Base-by-base conservation (phyloP, 2,329 filamentous ascomycete species). In the Alternaria sp. region DNA sequence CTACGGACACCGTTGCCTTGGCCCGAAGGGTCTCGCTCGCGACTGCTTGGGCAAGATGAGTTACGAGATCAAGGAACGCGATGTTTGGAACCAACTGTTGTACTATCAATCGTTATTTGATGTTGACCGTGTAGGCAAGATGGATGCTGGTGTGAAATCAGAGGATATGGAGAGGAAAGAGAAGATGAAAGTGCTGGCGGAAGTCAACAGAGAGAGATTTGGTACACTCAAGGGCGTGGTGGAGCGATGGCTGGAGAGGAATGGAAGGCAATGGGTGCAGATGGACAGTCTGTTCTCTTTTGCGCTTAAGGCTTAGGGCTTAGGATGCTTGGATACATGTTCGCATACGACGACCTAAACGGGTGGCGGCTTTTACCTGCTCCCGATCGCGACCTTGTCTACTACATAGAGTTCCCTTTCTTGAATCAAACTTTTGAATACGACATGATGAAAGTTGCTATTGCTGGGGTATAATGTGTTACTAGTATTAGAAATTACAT, bases 51-150 rank as follows among this genome's bases (percentile, higher is more conserved):
- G 95, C 20, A 88, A 88, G 51, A 98, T 99, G 94, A 83, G 87
- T 22, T 97, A 94, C 76, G 93, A 96, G 80, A 90, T 92, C 73
- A 85, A 87, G 1, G 95, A 98, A 81, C 94, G 95, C 80, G 90
- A 91, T 72, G 86, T 98, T 60, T 98, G 97, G 81, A 98, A 96
- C 78, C 95, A 99, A 80, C 84, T 99, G 41, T 81, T 98, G 55
- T 99, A 97, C 81, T 91, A 94, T 76, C 87, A 91, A 30, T 86
- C 86, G 49, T 80, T 98, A 56, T 99, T 93, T 84, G 94, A 99
- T 78, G 91, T 96, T 3, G 94, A 98, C 63, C 93, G 92, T 80
- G 91, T 91, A 14, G 87, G 87, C 65, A 76, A 71, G 57, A 81
- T 81, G 7, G 82, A 70, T 5, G 65, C 54, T 5, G 79, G 52